phyloP scores from a whole-genome alignment of 140 eudicot genomes.

The Cichorium intybus region DNA sequence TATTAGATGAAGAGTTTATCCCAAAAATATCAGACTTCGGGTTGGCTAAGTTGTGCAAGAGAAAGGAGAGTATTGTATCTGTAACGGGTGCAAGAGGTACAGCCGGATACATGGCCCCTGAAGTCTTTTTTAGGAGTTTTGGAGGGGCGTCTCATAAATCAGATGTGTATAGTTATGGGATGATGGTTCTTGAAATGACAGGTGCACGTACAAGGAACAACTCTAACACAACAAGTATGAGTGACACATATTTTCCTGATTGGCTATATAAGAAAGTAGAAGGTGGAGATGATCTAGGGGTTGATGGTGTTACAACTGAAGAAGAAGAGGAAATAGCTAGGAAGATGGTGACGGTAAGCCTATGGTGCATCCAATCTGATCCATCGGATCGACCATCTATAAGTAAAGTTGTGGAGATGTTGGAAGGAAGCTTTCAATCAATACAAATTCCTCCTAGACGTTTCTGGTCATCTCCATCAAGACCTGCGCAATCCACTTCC shows the following conservation, averaged over 20 bases:
- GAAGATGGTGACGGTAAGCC: conserved; percentile 25
- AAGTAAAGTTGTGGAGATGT: conserved; percentile 28
- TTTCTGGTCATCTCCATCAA: neutral
- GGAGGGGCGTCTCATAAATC: too few species aligned
- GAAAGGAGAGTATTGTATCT: neutral
- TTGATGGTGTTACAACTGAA: neutral
- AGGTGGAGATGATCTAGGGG: neutral
- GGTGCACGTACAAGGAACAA: conserved; percentile 12
- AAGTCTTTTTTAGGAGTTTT: too few species aligned
- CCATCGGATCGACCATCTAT: conserved; percentile 19
- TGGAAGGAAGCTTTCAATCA: conserved; percentile 22
- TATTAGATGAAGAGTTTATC: too few species aligned
- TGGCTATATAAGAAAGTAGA: conserved; percentile 20
- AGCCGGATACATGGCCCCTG: neutral
- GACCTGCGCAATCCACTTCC: neutral
- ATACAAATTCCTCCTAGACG: conserved; percentile 22
- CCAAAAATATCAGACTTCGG: too few species aligned
- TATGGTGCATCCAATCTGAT: conserved; percentile 9
- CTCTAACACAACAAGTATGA: neutral
- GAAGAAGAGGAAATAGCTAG: conserved; percentile 8
- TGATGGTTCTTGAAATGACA: too few species aligned
- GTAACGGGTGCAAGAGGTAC: neutral
- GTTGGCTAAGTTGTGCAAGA: conserved; percentile 23
- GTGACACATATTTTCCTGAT: conserved; percentile 19
- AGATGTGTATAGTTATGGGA: too few species aligned